A percentile compares a stretch with the other conserved stretches of the same genome.
Evolutionary conservation across 768 basidiomycete species (phyloP).

Genomic region (Lentinus tigrinus): DNA sequence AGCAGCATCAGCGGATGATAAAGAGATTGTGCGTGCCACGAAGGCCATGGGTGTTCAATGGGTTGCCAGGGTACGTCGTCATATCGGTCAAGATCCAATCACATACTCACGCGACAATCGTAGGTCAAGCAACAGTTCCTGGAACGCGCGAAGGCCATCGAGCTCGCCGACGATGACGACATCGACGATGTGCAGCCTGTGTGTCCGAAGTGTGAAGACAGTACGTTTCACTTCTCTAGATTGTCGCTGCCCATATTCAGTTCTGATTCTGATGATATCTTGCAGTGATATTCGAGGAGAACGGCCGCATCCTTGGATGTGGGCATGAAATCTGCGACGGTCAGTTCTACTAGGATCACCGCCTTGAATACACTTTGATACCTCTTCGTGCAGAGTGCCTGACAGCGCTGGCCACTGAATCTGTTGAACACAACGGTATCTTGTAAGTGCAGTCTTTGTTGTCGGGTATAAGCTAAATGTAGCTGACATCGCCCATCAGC

Average conservation of each 20-base stretch:
- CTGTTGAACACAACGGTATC: constrained; percentile 55
- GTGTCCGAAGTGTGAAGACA: constrained; percentile 70
- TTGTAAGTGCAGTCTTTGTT: constrained; percentile 43
- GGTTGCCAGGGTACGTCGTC: constrained; percentile 21
- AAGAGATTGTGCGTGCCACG: constrained; percentile 55
- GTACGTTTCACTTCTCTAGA: constrained; percentile 30
- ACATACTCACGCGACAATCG: background rate
- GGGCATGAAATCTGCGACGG: constrained; percentile 66
- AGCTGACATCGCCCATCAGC: constrained; percentile 28
- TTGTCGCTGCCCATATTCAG: too few relatives aligned
- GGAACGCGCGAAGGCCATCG: constrained; percentile 43
- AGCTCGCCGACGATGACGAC: constrained; percentile 52
- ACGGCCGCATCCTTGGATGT: constrained; percentile 62
- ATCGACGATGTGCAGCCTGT: constrained; percentile 40
- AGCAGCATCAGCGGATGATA: constrained; percentile 47
- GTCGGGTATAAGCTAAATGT: background rate
- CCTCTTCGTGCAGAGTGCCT: constrained; percentile 45
- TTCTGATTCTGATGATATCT: background rate
- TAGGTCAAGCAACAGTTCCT: constrained; percentile 48
- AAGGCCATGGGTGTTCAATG: constrained; percentile 45
- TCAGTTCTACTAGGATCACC: constrained; percentile 25
- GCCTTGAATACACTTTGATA: background rate
- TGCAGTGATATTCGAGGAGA: constrained; percentile 47
- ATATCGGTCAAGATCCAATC: background rate
- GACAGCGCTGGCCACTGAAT: constrained; percentile 49